These are phyloP conservation scores for Ploettnerulaceae sp. DNA, from an alignment of 2,329 filamentous ascomycete species.

Conservation along the genomic window DNA sequence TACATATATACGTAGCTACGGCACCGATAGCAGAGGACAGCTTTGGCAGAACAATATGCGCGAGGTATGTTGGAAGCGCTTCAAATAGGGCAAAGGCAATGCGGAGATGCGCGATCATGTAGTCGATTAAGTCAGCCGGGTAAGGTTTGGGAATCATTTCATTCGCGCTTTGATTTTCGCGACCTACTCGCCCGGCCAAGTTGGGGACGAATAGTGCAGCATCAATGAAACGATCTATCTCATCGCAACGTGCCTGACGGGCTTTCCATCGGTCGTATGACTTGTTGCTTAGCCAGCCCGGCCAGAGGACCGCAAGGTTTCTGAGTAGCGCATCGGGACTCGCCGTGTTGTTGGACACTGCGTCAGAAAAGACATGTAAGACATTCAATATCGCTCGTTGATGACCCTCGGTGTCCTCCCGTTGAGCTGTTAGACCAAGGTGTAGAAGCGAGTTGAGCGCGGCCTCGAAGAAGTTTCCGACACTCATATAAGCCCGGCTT, in stretches of 20 bases:
- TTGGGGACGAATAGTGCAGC: neutral
- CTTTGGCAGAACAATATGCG: neutral
- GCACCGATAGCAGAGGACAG: neutral
- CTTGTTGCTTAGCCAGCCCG: neutral
- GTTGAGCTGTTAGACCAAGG: neutral
- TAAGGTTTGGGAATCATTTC: neutral
- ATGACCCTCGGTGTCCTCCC: neutral
- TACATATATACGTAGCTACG: neutral
- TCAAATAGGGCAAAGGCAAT: neutral
- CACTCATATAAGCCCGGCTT: neutral
- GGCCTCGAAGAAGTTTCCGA: neutral
- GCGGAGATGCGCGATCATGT: neutral
- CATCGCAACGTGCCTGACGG: neutral
- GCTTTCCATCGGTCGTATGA: neutral
- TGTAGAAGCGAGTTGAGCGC: neutral
- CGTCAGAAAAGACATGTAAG: neutral
- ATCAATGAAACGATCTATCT: neutral
- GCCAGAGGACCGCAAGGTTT: neutral
- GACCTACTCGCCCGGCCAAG: neutral
- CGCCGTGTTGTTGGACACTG: neutral
- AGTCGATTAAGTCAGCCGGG: neutral
- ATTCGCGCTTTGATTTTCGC: neutral
- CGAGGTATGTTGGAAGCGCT: neutral
- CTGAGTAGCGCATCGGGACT: neutral
- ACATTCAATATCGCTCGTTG: constrained; percentile 1